Conservation (phyloP, 1,139 yeast species). For the Blastobotrys serpentis region DNA sequence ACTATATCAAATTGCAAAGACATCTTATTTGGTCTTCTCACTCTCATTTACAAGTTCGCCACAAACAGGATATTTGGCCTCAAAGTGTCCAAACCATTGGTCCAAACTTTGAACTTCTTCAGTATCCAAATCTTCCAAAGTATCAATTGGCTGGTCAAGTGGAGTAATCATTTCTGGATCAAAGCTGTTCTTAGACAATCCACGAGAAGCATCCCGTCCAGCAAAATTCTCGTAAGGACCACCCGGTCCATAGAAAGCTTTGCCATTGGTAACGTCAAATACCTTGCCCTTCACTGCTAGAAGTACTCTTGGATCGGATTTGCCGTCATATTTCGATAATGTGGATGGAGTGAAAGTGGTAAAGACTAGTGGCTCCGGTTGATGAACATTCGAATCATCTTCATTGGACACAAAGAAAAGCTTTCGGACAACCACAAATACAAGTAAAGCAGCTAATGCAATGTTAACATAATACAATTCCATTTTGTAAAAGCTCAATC, state of each 20-base stretch:
- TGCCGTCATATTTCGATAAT: slow-evolving; percentile 75
- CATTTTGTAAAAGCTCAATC: no score
- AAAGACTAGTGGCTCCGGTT: slow-evolving; percentile 62
- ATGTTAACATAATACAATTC: slow-evolving; percentile 15
- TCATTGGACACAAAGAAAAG: slow-evolving; percentile 19
- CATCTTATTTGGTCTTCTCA: slow-evolving; percentile 20
- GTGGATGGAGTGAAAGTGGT: slow-evolving; percentile 79
- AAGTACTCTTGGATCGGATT: slow-evolving; percentile 68
- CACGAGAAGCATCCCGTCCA: slow-evolving; percentile 94
- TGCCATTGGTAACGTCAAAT: slow-evolving; percentile 79
- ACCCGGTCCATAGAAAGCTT: slow-evolving; percentile 91
- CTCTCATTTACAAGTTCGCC: slow-evolving; percentile 35
- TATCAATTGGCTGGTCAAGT: slow-evolving; percentile 61
- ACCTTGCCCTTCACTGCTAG: slow-evolving; percentile 84
- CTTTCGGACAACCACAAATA: slow-evolving; percentile 19
- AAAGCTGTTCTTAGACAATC: slow-evolving; percentile 86
- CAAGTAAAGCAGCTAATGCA: slow-evolving; percentile 16
- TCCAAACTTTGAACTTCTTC: slow-evolving; percentile 69
- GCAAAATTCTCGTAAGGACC: slow-evolving; percentile 96
- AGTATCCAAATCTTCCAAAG: slow-evolving; percentile 55
- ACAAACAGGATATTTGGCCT: slow-evolving; percentile 50
- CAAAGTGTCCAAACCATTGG: slow-evolving; percentile 83
- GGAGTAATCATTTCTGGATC: slow-evolving; percentile 49
- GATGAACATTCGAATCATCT: slow-evolving; percentile 18
- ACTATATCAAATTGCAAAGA: no score